phyloP scores from a whole-genome alignment of 805 yeast species.

The Hanseniaspora lachancei region DNA sequence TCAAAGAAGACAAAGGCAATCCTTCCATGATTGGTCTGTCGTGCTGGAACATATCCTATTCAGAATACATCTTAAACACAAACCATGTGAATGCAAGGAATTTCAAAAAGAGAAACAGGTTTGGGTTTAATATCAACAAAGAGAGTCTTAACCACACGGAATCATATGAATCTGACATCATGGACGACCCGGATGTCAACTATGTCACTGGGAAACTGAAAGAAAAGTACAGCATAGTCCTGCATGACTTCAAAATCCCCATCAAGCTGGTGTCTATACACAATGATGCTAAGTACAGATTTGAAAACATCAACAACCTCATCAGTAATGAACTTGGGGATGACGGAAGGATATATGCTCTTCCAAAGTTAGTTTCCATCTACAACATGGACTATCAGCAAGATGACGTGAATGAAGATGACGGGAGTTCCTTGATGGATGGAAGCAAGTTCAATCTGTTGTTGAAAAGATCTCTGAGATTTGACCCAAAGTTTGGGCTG shows the following conservation, averaged over 20 bases:
- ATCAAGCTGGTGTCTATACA: slow-evolving; percentile 2
- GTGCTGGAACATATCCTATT: slow-evolving; percentile 2
- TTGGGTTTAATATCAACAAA: slow-evolving; percentile 7
- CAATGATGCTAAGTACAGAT: slow-evolving; percentile 4
- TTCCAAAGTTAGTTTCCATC: neutral
- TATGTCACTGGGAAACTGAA: slow-evolving; percentile 1
- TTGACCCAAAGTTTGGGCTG: slow-evolving; percentile 8
- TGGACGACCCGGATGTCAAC: neutral
- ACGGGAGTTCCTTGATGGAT: neutral
- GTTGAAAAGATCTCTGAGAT: slow-evolving; percentile 7
- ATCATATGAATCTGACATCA: neutral
- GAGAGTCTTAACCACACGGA: neutral
- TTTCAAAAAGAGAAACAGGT: neutral
- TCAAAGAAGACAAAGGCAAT: neutral
- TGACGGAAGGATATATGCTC: slow-evolving; percentile 1
- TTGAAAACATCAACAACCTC: slow-evolving; percentile 2
- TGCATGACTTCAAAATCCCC: slow-evolving; percentile 8
- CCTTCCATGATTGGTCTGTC: neutral
- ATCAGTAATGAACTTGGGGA: neutral
- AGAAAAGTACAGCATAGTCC: neutral
- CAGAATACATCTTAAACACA: neutral
- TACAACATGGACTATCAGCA: neutral
- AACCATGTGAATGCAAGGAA: neutral
- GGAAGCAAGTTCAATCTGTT: slow-evolving; percentile 6
- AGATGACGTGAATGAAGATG: neutral